Percentiles rank a stretch among this genome's conserved stretches.
phyloP scores from a whole-genome alignment of 2,329 filamentous ascomycete species.

The Cadophora sp. region DNA sequence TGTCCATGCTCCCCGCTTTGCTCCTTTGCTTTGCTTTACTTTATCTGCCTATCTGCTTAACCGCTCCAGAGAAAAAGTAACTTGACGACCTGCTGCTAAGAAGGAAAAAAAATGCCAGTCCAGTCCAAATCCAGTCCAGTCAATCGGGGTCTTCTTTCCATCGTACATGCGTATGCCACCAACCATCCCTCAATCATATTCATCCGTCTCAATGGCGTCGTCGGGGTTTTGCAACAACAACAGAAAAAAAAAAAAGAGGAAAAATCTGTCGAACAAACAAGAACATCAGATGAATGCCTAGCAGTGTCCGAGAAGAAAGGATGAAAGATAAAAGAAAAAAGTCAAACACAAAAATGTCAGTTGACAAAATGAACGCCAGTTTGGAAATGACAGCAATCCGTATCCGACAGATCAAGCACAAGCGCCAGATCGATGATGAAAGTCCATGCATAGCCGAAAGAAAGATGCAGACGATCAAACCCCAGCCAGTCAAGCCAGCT shows the following conservation, averaged over 20 bases:
- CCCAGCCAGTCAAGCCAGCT: constrained; percentile 10
- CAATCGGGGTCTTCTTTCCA: background rate
- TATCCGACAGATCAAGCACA: background rate
- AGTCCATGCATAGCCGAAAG: background rate
- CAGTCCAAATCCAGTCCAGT: background rate
- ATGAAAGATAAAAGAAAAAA: background rate
- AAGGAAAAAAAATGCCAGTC: background rate
- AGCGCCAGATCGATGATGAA: constrained; percentile 10
- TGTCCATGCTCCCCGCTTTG: constrained; percentile 12
- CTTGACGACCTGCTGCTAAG: too few relatives aligned
- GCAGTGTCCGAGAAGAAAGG: background rate
- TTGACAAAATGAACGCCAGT: constrained; percentile 36
- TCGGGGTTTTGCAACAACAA: background rate
- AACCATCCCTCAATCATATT: background rate
- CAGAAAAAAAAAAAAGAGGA: background rate
- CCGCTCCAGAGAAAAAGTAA: background rate
- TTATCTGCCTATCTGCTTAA: background rate
- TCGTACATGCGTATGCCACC: background rate
- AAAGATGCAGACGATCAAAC: background rate
- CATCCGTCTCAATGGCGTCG: background rate
- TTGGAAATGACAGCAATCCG: constrained; percentile 38
- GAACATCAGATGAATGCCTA: background rate
- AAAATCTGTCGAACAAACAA: background rate
- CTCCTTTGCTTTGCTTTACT: background rate
- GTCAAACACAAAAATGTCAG: background rate